Percentiles rank a stretch among this genome's conserved stretches.
Conservation (phyloP, 148 eudicot genomes). For the Camellia sinensis region DNA sequence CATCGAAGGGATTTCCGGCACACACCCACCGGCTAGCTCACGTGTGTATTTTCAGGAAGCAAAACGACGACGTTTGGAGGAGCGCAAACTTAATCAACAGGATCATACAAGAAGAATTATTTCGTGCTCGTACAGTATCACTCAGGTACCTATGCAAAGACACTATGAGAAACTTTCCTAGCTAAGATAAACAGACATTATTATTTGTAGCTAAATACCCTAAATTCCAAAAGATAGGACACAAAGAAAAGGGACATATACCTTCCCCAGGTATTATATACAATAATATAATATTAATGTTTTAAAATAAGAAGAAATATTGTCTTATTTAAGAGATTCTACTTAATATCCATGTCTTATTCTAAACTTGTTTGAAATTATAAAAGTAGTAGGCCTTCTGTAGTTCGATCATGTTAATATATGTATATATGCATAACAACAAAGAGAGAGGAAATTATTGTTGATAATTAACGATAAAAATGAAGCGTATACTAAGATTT, state of each 20-base stretch:
- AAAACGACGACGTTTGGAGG: too few relatives aligned
- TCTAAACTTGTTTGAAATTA: slow-evolving; percentile 11
- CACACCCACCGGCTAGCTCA: too few relatives aligned
- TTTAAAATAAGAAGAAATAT: background rate
- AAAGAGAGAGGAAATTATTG: background rate
- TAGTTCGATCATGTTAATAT: background rate
- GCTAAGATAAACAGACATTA: background rate
- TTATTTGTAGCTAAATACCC: background rate
- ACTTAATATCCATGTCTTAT: slow-evolving; percentile 12
- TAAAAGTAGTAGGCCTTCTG: background rate
- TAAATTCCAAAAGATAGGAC: slow-evolving; percentile 8
- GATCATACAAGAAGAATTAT: too few relatives aligned
- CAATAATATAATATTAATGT: background rate
- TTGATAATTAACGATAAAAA: too few relatives aligned
- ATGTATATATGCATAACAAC: background rate
- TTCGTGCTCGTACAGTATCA: too few relatives aligned
- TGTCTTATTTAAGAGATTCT: slow-evolving; percentile 13
- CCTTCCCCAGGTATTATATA: background rate
- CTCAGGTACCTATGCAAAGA: background rate
- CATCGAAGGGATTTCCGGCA: too few relatives aligned
- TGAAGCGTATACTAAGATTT: background rate
- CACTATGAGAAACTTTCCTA: background rate
- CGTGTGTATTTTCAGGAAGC: too few relatives aligned
- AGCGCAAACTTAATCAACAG: too few relatives aligned
- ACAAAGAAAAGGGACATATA: background rate